Conservation (phyloP, 441 rosid genomes). For the Croton setiger region DNA sequence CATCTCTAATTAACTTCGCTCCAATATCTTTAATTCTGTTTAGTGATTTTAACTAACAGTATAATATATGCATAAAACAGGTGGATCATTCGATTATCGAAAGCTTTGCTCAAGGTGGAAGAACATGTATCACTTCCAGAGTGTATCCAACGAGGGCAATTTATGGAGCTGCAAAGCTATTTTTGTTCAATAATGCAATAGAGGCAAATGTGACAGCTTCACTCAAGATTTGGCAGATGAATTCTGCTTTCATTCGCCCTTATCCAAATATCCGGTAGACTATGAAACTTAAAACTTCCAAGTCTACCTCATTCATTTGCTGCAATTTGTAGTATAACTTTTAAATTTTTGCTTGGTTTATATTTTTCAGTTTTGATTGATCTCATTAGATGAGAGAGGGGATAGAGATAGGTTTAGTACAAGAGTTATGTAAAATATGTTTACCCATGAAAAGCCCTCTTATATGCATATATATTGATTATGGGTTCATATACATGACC, state of each 20-base stretch:
- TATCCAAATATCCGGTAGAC: conserved; percentile 26
- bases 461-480: neutral
- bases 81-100: conserved; percentile 86
- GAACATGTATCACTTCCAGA: conserved; percentile 61
- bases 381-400: neutral
- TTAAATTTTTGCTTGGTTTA: neutral
- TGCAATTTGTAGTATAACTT: conserved; percentile 5
- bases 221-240: conserved; percentile 60
- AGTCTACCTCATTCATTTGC: neutral
- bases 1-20: neutral
- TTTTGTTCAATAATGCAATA: conserved; percentile 74
- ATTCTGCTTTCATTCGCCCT: conserved; percentile 60
- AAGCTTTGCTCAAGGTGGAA: conserved; percentile 73
- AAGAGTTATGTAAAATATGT: neutral
- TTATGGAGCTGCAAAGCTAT: conserved; percentile 56
- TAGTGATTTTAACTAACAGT: too few species aligned
- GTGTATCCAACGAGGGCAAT: conserved; percentile 75
- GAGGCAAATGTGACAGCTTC: conserved; percentile 53
- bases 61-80: conserved; percentile 20
- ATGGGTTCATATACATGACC: neutral
- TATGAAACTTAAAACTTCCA: neutral
- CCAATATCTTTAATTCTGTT: too few species aligned
- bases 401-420: neutral
- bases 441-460: neutral
- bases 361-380: neutral